Base-by-base conservation (phyloP, 2,329 filamentous ascomycete genomes). In the Epichloe aotearoae region DNA sequence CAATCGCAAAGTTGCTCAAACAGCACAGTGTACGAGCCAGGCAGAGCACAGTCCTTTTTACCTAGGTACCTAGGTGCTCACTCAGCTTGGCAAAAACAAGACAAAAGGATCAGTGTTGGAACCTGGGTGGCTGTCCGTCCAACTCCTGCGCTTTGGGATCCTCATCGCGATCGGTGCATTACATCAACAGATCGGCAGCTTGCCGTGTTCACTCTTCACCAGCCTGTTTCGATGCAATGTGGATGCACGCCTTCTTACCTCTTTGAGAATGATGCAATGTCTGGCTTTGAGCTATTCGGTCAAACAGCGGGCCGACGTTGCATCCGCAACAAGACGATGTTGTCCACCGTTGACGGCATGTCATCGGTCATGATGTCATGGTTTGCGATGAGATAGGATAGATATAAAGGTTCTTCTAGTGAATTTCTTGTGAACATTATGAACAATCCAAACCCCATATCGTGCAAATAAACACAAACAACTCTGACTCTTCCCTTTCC, bases 331-430 rank as follows among this genome's bases (percentile, higher is more conserved):
- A 12, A 17, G 23, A 34, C 4, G 11, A 14, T 39, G 17, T 7
- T 30, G 3, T 44, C 40, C 39, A 34, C 50, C 40, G n/a, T 42
- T 38, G 46, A 51, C 40, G 39, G 34, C 39, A 48, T 44, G n/a
- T 41, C 20, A 46, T 46, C 5, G 15, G 20, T 8, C 45, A 48
- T 48, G 50, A 51, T 48, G 50, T 51, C 50, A 51, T 48, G 39
- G 26, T 15, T 14, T 41, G 30, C 30, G 30, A 30, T 30, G 30
- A 30, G 30, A 30, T 10, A 10, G 26, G 26, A 49, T 5, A 15
- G 33, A n/a, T 30, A 40, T 46, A 34, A 39, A 33, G 11, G 11
- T 33, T 15, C 26, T 17, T n/a, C 23, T 30, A 30, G 8, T 10
- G 8, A 10, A 30, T 37, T 38, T 15, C 36, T 38, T 3, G 5